A percentile compares a stretch with the other conserved stretches of the same genome.
These are phyloP conservation scores for Salvia splendens DNA, from an alignment of 257 asterid genomes.

Conservation along the genomic window DNA sequence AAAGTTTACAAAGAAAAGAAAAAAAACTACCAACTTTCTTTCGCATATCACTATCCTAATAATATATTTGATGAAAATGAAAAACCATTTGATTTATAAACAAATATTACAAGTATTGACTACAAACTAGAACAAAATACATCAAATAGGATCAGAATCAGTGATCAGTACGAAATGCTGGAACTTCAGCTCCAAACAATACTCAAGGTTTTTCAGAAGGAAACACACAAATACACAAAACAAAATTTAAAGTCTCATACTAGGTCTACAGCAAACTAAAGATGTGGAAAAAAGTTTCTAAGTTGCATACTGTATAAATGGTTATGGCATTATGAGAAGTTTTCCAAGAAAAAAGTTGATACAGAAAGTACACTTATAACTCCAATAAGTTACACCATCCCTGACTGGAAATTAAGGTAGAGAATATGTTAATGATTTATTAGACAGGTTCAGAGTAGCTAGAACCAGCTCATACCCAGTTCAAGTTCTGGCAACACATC, in stretches of 20 bases:
- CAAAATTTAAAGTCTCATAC: slow-evolving; percentile 2
- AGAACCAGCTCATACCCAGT: slow-evolving; percentile 50
- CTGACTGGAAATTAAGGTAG: slow-evolving; percentile 2
- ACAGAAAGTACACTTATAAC: neutral
- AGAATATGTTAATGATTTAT: neutral
- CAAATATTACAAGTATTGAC: neutral
- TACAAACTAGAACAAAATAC: neutral
- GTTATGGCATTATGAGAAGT: neutral
- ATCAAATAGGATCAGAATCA: slow-evolving; percentile 1
- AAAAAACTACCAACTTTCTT: neutral
- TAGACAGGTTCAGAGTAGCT: slow-evolving; percentile 21
- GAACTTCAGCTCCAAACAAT: slow-evolving; percentile 23
- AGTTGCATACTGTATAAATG: neutral
- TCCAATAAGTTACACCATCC: slow-evolving; percentile 14
- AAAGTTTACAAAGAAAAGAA: slow-evolving; percentile 1
- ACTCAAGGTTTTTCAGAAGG: slow-evolving; percentile 7
- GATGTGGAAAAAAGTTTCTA: slow-evolving; percentile 2
- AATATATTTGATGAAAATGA: neutral
- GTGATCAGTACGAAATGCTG: neutral
- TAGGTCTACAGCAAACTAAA: slow-evolving; percentile 13
- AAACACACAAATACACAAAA: slow-evolving; percentile 4
- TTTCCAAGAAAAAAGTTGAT: neutral
- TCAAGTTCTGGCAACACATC: slow-evolving; percentile 81
- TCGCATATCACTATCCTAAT: neutral
- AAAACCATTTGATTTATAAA: neutral